Evolutionary conservation across 371 early-diverging fungal species (phyloP).

Genomic region (Dentiscutata heterogama): DNA sequence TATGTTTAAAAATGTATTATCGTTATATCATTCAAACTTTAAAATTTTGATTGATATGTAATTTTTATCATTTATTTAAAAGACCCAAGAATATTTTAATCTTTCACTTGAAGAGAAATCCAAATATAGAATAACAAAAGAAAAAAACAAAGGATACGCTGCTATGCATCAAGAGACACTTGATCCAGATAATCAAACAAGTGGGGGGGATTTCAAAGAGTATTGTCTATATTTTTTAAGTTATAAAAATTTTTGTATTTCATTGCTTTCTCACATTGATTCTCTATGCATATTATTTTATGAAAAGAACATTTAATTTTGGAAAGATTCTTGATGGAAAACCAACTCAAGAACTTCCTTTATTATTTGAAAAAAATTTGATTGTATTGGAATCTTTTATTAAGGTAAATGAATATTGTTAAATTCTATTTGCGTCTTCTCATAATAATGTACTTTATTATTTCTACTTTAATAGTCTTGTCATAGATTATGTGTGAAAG

Average conservation of each 20-base stretch:
- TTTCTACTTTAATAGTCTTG: conserved; percentile 53
- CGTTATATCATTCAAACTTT: conserved; percentile 25
- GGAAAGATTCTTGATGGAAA: conserved; percentile 60
- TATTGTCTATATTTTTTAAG: conserved; percentile 48
- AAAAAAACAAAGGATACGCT: conserved; percentile 57
- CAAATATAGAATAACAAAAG: neutral
- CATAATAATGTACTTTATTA: too few relatives aligned
- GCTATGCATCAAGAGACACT: conserved; percentile 60
- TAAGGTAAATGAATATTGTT: conserved; percentile 49
- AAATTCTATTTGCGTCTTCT: neutral
- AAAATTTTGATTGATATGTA: conserved; percentile 45
- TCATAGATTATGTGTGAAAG: conserved; percentile 58
- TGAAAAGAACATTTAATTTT: conserved; percentile 66
- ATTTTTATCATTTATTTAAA: neutral
- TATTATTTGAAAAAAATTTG: conserved; percentile 52
- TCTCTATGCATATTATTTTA: conserved; percentile 38
- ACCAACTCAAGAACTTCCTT: conserved; percentile 52
- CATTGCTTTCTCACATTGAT: neutral
- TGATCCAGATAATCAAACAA: conserved; percentile 65
- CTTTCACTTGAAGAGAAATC: conserved; percentile 56
- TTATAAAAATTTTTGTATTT: neutral
- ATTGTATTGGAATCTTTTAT: conserved; percentile 54
- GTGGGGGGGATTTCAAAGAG: conserved; percentile 77
- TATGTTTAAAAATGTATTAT: conserved; percentile 63
- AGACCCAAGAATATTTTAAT: conserved; percentile 64